These are phyloP conservation scores for Dryas drummondii DNA, from an alignment of 306 rosid species.

Conservation along the genomic window DNA sequence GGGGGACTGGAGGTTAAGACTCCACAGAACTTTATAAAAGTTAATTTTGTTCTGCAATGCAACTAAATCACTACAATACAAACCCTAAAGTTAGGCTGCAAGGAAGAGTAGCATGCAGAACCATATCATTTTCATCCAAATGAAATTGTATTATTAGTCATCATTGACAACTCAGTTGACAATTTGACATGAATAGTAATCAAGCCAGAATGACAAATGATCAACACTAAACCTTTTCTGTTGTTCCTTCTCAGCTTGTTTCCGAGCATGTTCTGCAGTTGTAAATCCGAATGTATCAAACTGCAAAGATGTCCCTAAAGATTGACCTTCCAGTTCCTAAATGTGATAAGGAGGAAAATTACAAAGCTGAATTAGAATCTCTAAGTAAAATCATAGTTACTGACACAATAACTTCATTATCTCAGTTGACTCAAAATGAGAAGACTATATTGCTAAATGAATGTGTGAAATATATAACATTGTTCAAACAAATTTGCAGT, in stretches of 20 bases:
- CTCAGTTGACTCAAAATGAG: not conserved
- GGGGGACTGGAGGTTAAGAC: not conserved
- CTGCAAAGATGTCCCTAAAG: constrained; percentile 77
- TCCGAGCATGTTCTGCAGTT: constrained; percentile 77
- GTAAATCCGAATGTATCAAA: constrained; percentile 95
- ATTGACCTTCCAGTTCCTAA: constrained; percentile 82
- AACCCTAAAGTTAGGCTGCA: not conserved
- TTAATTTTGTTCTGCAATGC: not conserved
- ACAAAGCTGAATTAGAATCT: constrained; percentile 15
- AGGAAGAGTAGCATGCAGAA: not conserved
- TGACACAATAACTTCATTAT: not conserved
- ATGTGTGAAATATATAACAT: not conserved
- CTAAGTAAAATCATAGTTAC: not conserved
- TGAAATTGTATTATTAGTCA: not conserved
- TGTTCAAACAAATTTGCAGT: not conserved
- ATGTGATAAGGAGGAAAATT: constrained; percentile 18
- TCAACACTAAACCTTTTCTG: constrained; percentile 61
- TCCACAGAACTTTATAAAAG: not conserved
- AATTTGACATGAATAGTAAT: not conserved
- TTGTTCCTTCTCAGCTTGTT: constrained; percentile 91
- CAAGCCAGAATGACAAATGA: not conserved
- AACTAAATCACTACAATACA: not conserved
- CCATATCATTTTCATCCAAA: constrained; percentile 1
- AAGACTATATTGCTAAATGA: not conserved
- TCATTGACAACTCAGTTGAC: not conserved